Evolutionary conservation across 2,329 filamentous ascomycete genomes (phyloP).

Genomic region (Pseudogymnoascus sp.): DNA sequence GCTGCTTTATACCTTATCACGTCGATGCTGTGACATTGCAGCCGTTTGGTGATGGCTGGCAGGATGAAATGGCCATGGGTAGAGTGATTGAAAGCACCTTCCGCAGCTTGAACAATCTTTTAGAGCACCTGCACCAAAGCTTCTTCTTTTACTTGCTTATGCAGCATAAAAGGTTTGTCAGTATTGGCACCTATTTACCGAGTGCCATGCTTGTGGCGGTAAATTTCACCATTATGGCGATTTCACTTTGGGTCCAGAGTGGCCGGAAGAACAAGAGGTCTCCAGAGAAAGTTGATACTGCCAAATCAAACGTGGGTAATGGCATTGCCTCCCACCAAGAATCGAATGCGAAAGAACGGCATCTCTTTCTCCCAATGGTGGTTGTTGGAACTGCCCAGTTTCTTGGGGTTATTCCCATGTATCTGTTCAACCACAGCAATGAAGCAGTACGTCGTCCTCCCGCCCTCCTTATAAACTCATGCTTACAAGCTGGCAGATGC

Average conservation of each 20-base stretch:
- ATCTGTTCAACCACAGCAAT: conserved; percentile 64
- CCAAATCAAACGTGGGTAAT: conserved; percentile 14
- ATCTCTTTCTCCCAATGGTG: conserved; percentile 64
- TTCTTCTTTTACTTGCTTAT: conserved; percentile 99
- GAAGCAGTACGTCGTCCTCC: conserved; percentile 7
- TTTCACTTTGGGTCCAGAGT: conserved; percentile 87
- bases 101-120: conserved; percentile 86
- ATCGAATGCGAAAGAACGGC: conserved; percentile 33
- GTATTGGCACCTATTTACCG: conserved; percentile 93
- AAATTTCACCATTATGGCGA: conserved; percentile 93
- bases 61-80: conserved; percentile 95
- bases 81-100: conserved; percentile 84
- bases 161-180: conserved; percentile 87
- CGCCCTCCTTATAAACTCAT: background rate
- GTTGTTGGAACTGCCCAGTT: conserved; percentile 69
- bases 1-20: conserved; percentile 94
- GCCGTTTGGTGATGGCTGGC: conserved; percentile 84
- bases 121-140: conserved; percentile 95
- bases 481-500: conserved; percentile 38
- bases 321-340: conserved; percentile 20
- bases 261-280: conserved; percentile 39
- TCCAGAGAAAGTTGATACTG: conserved; percentile 10
- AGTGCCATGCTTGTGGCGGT: conserved; percentile 95
- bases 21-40: conserved; percentile 92
- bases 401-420: conserved; percentile 72